Evolutionary conservation across 1,284 basidiomycete species (phyloP), one percentile per base, ranked within the genome.

Genomic region (Cutaneotrichosporon arboriforme): DNA sequence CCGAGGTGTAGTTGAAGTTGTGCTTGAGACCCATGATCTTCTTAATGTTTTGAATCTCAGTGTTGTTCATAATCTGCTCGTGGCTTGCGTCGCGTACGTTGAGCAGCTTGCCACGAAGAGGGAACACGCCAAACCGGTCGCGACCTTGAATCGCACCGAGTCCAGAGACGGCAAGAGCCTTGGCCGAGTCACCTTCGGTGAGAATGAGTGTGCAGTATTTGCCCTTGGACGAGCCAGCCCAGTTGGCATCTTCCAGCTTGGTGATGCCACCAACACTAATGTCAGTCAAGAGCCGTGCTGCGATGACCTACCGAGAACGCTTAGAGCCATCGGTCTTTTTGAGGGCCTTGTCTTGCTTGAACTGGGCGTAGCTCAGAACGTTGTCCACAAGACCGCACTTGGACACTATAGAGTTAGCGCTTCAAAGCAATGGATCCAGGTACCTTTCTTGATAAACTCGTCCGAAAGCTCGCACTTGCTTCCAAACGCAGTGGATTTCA

Each of bases 171-270:
- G 96, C 96, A 18, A 98, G 81, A 12, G 92, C 84, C 76, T 97
- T 97, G 80, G 96, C 96, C 21, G 96, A 98, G 78, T 98, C 94
- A 80, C 96, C 96, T 83, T 99, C 96, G 0, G 96, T 98, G 17
- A 99, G 80, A 61, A 99, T 98, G 55, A 99, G 82, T 0, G 96
- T 98, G 67, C 96, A 98, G 49, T 88, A 81, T 47, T 81, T 81
- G 7, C 84, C 90, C 48, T 85, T 80, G 63, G 80, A 84, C 1
- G 89, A 89, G 36, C 96, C 96, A 4, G 96, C 96, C 69, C 94
- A 96, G 80, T 98, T 98, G 38, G 96, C 96, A 66, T 99, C 96
- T 43, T 93, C 86, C 18, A 98, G 83, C 74, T 98, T 98, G 42
- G 88, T 83, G 67, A 98, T 81, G 46, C 96, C 96, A 2, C 88